Evolutionary conservation across 768 basidiomycete genomes (phyloP).

Genomic region (Artomyces pyxidatus): DNA sequence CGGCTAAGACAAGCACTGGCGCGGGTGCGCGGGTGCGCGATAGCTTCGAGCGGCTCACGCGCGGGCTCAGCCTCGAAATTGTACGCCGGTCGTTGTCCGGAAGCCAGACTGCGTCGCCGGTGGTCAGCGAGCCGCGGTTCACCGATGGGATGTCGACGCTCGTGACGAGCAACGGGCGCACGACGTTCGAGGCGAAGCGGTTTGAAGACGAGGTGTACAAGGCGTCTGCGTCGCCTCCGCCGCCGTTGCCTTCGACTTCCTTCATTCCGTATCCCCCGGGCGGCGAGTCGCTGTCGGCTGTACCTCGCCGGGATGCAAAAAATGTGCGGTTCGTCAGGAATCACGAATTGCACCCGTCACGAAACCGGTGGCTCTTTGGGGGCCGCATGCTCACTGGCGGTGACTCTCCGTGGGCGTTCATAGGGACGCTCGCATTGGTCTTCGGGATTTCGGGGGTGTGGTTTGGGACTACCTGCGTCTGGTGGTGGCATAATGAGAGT

Average conservation of each 20-base stretch:
- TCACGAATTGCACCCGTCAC: constrained; percentile 59
- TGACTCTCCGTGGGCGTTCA: constrained; percentile 78
- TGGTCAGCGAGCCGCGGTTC: constrained; percentile 10
- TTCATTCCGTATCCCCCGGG: constrained; percentile 14
- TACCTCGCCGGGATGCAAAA: constrained; percentile 23
- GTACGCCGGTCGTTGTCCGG: constrained; percentile 17
- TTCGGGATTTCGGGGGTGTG: constrained; percentile 69
- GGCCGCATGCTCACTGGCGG: constrained; percentile 79
- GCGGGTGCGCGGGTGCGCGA: constrained; percentile 38
- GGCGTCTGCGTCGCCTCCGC: constrained; percentile 3
- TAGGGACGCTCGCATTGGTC: constrained; percentile 52
- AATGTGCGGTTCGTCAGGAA: constrained; percentile 41
- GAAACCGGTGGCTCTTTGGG: constrained; percentile 66
- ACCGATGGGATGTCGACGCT: background rate
- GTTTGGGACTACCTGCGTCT: constrained; percentile 83
- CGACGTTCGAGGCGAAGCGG: constrained; percentile 12
- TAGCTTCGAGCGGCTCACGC: constrained; percentile 53
- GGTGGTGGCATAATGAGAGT: constrained; percentile 81
- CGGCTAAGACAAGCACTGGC: constrained; percentile 17
- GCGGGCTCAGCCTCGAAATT: constrained; percentile 34
- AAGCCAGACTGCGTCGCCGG: constrained; percentile 10
- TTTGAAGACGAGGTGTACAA: constrained; percentile 13
- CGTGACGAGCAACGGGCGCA: constrained; percentile 2
- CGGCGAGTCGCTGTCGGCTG: constrained; percentile 22
- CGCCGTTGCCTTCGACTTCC: constrained; percentile 7